Evolutionary conservation across 805 yeast genomes (phyloP).

Genomic region (Scheffersomyces coipomensis): DNA sequence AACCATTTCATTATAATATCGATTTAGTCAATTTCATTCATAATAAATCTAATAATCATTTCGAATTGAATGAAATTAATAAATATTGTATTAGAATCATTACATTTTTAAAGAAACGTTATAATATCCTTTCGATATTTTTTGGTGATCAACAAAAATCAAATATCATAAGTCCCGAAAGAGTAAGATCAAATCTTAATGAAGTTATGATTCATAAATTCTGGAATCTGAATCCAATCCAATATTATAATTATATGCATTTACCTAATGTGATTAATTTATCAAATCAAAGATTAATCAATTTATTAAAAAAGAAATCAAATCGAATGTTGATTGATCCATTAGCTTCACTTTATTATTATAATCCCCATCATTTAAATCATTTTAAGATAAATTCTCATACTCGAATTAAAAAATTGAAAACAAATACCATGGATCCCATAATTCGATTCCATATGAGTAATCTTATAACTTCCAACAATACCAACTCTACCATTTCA

Average conservation of each 20-base stretch:
- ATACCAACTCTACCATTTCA: background rate
- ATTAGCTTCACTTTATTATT: conserved; percentile 6
- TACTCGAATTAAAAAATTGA: background rate
- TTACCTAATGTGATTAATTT: conserved; percentile 10
- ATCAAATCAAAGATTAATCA: background rate
- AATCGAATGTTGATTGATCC: background rate
- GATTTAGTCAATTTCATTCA: background rate
- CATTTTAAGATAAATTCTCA: background rate
- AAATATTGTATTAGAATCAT: conserved; percentile 15
- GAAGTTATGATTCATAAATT: conserved; percentile 22
- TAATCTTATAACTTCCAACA: background rate
- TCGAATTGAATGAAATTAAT: conserved; percentile 6
- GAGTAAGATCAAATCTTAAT: conserved; percentile 10
- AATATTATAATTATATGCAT: conserved; percentile 16
- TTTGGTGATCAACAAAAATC: conserved; percentile 15
- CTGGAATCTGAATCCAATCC: conserved; percentile 8
- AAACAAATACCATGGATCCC: background rate
- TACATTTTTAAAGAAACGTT: conserved; percentile 19
- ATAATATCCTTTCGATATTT: conserved; percentile 12
- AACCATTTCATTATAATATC: conserved; percentile 6
- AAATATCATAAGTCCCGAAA: conserved; percentile 4
- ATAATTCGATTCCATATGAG: background rate
- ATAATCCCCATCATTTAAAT: conserved; percentile 14
- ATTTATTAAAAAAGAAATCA: background rate
- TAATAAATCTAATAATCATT: background rate